Evolutionary conservation across 495 filamentous ascomycete species (phyloP), one percentile per base, ranked within the genome.

Genomic region (Penicillium riverlandense): DNA sequence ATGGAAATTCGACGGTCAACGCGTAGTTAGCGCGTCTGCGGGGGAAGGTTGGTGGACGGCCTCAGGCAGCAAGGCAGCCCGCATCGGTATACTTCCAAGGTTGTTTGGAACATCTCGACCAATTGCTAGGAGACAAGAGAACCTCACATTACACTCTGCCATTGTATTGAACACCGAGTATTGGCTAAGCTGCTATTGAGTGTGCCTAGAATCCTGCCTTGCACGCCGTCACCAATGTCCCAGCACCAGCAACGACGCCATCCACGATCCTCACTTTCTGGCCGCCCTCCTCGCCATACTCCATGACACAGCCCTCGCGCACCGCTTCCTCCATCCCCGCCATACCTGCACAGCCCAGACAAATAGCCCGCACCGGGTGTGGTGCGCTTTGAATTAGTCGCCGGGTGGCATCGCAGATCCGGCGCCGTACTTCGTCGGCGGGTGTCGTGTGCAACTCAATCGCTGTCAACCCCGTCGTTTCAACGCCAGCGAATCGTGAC

Each of bases 321-420:
- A 96, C 88, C 39, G 85, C 83, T 44, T 82, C 75, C 43, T 91
- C 85, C 70, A 97, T 77, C 10, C 91, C 92, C 15, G 80, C 83
- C 92, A 96, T 95, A 5, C 92, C 91, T 34, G 90, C 91, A 67
- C 90, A 95, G 44, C 87, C 80, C 47, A 84, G 76, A 27, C 76
- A 75, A 0, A 90, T 81, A 11, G 66, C 71, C 16, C 65, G 58
- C 1, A 76, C 67, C 16, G 56, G 54, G 32, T 47, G 43, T 4
- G 62, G 48, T 0, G 76, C 72, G 8, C 66, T 67, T 13, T 63
- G 61, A 16, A 95, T 59, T 31, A 96, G 60, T 38, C 75, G 65
- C 55, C 71, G 73, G 8, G 84, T 83, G 6, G 86, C 90, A 10
- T 81, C 78, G 47, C 67, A 79, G 50, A 97, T 80, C 48, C 77